Percentiles rank a stretch among this genome's conserved stretches.
These are phyloP conservation scores for Naganishia albida DNA, from an alignment of 1,284 basidiomycete genomes.

Conservation along the genomic window DNA sequence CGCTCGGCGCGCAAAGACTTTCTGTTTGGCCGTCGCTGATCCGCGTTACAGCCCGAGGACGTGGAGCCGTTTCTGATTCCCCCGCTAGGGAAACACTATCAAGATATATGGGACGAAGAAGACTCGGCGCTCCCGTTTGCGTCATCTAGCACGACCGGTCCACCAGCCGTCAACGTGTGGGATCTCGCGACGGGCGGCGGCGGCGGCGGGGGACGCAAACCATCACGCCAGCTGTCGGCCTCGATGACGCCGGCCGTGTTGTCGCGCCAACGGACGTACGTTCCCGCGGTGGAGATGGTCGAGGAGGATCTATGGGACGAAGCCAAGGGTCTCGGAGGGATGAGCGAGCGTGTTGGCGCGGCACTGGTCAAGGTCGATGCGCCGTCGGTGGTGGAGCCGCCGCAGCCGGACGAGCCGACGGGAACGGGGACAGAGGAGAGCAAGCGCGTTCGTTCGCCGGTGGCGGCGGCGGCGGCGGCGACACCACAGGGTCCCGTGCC, in stretches of 20 bases:
- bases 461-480: neutral
- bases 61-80: slow-evolving; percentile 83
- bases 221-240: neutral
- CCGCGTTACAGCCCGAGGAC: slow-evolving; percentile 64
- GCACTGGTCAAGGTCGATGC: slow-evolving; percentile 46
- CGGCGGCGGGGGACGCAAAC: neutral
- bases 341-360: slow-evolving; percentile 64
- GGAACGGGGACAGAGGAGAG: too few species aligned
- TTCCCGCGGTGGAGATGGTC: slow-evolving; percentile 53
- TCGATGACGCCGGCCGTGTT: neutral
- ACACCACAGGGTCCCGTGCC: slow-evolving; percentile 11
- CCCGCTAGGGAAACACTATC: slow-evolving; percentile 82
- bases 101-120: slow-evolving; percentile 87
- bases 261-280: slow-evolving; percentile 6
- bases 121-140: slow-evolving; percentile 58
- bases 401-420: neutral
- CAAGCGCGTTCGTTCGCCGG: neutral
- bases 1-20: too few species aligned
- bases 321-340: slow-evolving; percentile 69
- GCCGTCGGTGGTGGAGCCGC: neutral
- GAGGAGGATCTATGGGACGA: slow-evolving; percentile 67
- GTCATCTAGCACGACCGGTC: slow-evolving; percentile 42
- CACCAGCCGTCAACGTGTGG: slow-evolving; percentile 18
- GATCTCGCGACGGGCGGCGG: neutral
- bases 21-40: neutral